These are phyloP conservation scores for Thermomucor indicae-seudaticae DNA, from an alignment of 371 early-diverging fungal genomes.

Conservation along the genomic window DNA sequence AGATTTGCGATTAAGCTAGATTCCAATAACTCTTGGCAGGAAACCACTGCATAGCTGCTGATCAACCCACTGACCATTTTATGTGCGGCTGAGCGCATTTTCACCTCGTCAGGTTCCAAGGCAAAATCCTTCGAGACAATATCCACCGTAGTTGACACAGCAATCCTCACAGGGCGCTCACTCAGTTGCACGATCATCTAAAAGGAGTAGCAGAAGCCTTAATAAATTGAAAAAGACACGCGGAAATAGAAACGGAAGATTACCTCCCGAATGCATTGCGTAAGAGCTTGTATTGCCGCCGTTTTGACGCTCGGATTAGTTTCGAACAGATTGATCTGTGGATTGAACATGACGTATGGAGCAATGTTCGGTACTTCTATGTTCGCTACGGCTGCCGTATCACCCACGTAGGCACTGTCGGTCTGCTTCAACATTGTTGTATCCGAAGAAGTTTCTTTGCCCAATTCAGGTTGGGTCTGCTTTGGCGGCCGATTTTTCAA, in stretches of 20 bases:
- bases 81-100: constrained; percentile 90
- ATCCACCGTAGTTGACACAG: constrained; percentile 86
- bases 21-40: constrained; percentile 93
- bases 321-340: constrained; percentile 66
- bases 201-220: constrained; percentile 3
- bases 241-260: neutral
- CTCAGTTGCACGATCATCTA: constrained; percentile 79
- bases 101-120: constrained; percentile 88
- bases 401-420: neutral
- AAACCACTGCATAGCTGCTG: constrained; percentile 82
- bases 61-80: constrained; percentile 86
- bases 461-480: neutral
- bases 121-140: constrained; percentile 92
- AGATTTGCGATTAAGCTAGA: constrained; percentile 78
- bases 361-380: constrained; percentile 59
- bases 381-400: neutral
- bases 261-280: constrained; percentile 83
- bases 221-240: neutral
- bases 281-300: constrained; percentile 82
- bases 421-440: neutral
- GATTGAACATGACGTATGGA: constrained; percentile 68
- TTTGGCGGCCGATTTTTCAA: constrained; percentile 54
- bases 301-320: constrained; percentile 80
- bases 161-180: constrained; percentile 90
- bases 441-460: neutral